Evolutionary conservation across 2,329 filamentous ascomycete species (phyloP).

Genomic region (Didymosphaeria variabile): DNA sequence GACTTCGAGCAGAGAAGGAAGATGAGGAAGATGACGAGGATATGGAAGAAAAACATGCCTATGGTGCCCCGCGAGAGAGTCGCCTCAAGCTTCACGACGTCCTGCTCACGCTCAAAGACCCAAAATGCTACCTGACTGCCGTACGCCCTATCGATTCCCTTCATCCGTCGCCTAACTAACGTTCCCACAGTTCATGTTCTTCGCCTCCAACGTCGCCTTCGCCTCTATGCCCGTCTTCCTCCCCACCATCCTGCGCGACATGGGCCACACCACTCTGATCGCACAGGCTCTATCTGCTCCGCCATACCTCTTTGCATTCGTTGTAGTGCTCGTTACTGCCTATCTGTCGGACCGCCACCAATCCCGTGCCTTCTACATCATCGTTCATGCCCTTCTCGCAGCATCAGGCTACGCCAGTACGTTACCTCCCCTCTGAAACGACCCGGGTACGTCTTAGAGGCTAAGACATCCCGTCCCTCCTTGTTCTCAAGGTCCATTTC

Average conservation of each 20-base stretch:
- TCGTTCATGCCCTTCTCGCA: slow-evolving; percentile 74
- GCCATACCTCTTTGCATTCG: slow-evolving; percentile 80
- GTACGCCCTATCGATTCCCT: slow-evolving; percentile 40
- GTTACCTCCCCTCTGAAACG: slow-evolving; percentile 65
- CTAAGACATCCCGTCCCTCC: too few relatives aligned
- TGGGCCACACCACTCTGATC: slow-evolving; percentile 74
- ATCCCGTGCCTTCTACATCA: slow-evolving; percentile 71
- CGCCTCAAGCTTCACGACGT: slow-evolving; percentile 66
- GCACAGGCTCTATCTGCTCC: slow-evolving; percentile 83
- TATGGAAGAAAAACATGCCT: slow-evolving; percentile 26
- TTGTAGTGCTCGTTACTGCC: slow-evolving; percentile 75
- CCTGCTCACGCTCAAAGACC: slow-evolving; percentile 68
- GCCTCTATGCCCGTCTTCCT: slow-evolving; percentile 87
- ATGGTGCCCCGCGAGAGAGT: slow-evolving; percentile 21
- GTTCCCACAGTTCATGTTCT: slow-evolving; percentile 71
- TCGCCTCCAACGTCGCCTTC: slow-evolving; percentile 88
- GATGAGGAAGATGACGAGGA: slow-evolving; percentile 43
- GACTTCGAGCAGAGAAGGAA: slow-evolving; percentile 66
- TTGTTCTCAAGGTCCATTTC: slow-evolving; percentile 28
- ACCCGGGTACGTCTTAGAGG: too few relatives aligned
- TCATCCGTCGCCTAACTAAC: neutral
- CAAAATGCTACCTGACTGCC: slow-evolving; percentile 77
- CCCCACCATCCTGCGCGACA: slow-evolving; percentile 77
- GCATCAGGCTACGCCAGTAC: slow-evolving; percentile 68
- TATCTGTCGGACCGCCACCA: slow-evolving; percentile 73